These are phyloP conservation scores for Aurantiochytrium sp. DNA, from an alignment of 108 stramenopile genomes.

Conservation along the genomic window DNA sequence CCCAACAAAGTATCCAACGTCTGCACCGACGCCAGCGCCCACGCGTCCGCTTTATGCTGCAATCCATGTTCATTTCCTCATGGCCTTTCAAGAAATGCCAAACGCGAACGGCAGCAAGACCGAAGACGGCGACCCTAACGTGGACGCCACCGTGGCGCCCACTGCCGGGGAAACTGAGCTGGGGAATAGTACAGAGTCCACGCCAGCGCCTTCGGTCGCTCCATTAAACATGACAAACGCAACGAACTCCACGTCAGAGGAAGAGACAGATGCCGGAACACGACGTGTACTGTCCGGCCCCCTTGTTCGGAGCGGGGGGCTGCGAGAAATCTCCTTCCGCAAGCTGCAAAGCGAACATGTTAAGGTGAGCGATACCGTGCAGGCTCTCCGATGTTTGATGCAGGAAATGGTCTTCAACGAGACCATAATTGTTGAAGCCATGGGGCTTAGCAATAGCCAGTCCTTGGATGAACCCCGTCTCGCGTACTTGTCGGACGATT, in stretches of 20 bases:
- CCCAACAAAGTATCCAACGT: background rate
- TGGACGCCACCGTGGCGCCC: background rate
- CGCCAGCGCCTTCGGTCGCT: too few relatives aligned
- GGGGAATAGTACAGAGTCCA: too few relatives aligned
- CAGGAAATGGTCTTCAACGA: background rate
- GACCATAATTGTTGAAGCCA: background rate
- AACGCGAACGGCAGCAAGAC: background rate
- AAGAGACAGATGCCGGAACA: too few relatives aligned
- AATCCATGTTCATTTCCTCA: background rate
- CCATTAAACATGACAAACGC: background rate
- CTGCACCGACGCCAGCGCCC: background rate
- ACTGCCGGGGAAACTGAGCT: too few relatives aligned
- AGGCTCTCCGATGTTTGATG: background rate
- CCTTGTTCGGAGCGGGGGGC: too few relatives aligned
- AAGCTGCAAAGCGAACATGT: too few relatives aligned
- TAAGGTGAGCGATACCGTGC: background rate
- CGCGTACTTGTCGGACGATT: background rate
- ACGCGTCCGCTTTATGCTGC: background rate
- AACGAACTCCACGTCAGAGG: background rate
- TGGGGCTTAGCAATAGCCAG: background rate
- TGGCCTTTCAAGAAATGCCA: background rate
- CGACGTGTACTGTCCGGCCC: too few relatives aligned
- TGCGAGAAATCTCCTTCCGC: too few relatives aligned
- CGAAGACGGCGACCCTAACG: background rate
- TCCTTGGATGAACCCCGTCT: background rate